Percentiles rank a stretch among this genome's conserved stretches.
Evolutionary conservation across 768 basidiomycete species (phyloP).

Genomic region (Fistulinella prunicolor): DNA sequence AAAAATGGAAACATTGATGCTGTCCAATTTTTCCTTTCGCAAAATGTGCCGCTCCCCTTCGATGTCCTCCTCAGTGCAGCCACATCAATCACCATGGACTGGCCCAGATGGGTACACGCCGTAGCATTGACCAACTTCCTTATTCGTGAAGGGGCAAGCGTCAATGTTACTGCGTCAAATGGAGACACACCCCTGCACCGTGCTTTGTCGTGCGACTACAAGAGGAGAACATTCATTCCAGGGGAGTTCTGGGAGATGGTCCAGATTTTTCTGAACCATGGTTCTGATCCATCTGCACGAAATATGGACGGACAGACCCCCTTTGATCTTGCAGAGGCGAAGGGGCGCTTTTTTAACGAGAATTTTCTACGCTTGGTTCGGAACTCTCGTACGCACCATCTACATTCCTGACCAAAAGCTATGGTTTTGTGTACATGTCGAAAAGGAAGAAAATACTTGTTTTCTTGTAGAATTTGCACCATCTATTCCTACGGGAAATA

Average conservation of each 20-base stretch:
- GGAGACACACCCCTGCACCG: background rate
- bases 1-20: background rate
- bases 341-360: background rate
- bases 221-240: too few species aligned
- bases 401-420: too few species aligned
- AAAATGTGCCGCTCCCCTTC: background rate
- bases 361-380: conserved; percentile 7
- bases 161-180: background rate
- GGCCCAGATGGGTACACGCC: too few species aligned
- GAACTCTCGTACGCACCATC: background rate
- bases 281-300: background rate
- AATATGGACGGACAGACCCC: background rate
- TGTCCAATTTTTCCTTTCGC: background rate
- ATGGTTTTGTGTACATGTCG: too few species aligned
- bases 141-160: background rate
- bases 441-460: too few species aligned
- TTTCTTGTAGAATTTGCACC: too few species aligned
- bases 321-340: background rate
- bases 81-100: too few species aligned
- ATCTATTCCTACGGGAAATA: too few species aligned
- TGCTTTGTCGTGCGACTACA: too few species aligned
- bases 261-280: background rate
- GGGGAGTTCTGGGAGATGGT: background rate
- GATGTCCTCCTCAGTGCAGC: background rate
- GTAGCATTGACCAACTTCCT: background rate